A percentile compares a stretch with the other conserved stretches of the same genome.
Evolutionary conservation across 352 stramenopile species (phyloP).

Genomic region (Pythium myriotylum): DNA sequence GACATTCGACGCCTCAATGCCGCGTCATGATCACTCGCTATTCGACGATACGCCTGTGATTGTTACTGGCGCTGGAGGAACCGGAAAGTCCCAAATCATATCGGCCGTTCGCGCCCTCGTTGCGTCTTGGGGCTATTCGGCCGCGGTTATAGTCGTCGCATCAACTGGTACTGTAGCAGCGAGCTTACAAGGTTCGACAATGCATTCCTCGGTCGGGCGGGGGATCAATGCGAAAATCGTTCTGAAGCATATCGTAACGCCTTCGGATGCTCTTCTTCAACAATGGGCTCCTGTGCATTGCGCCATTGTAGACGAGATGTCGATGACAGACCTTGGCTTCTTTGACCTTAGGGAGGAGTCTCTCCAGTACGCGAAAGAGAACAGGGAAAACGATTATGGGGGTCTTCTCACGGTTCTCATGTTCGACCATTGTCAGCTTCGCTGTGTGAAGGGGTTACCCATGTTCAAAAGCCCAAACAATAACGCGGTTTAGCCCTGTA

Average conservation of each 20-base stretch:
- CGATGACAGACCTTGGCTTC: constrained; percentile 23
- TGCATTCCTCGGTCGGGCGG: constrained; percentile 18
- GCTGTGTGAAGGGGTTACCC: background rate
- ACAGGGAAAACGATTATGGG: background rate
- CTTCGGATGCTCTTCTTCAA: constrained; percentile 3
- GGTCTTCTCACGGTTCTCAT: constrained; percentile 17
- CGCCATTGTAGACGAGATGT: constrained; percentile 25
- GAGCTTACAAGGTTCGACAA: constrained; percentile 19
- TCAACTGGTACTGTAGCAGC: constrained; percentile 22
- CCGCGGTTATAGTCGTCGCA: constrained; percentile 2
- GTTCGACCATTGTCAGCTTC: constrained; percentile 27
- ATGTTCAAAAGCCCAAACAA: constrained; percentile 9
- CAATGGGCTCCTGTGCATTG: constrained; percentile 18
- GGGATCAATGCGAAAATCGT: constrained; percentile 5
- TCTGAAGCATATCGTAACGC: constrained; percentile 1
- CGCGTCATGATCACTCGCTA: background rate
- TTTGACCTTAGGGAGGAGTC: constrained; percentile 31
- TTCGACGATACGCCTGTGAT: constrained; percentile 12
- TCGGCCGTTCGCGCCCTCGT: constrained; percentile 6
- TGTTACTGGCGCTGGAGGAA: constrained; percentile 20
- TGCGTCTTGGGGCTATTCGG: background rate
- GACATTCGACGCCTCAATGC: too few species aligned
- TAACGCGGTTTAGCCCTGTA: constrained; percentile 9
- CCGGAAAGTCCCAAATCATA: constrained; percentile 22
- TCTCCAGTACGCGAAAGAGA: constrained; percentile 15